These are phyloP conservation scores for Kondoa subrosea DNA, from an alignment of 768 basidiomycete species.

Conservation along the genomic window DNA sequence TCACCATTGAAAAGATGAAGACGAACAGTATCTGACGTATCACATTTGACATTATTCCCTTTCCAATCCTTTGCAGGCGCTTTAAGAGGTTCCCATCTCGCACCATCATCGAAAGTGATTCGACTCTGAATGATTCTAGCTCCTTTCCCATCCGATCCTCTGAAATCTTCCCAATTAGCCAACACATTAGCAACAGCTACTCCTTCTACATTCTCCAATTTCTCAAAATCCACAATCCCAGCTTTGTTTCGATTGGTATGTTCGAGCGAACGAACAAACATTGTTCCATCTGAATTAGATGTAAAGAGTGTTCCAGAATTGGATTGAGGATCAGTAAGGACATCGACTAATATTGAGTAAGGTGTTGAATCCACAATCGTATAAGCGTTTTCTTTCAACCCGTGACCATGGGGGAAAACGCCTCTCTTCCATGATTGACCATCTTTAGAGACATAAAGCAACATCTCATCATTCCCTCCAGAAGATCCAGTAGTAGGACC, in stretches of 20 bases:
- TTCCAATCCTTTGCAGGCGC: slow-evolving; percentile 47
- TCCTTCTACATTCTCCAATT: slow-evolving; percentile 67
- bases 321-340: slow-evolving; percentile 46
- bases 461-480: slow-evolving; percentile 71
- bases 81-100: slow-evolving; percentile 55
- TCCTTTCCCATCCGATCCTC: slow-evolving; percentile 41
- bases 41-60: slow-evolving; percentile 49
- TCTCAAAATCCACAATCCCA: slow-evolving; percentile 89
- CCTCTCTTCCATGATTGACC: slow-evolving; percentile 71
- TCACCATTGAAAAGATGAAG: background rate
- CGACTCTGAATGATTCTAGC: slow-evolving; percentile 56
- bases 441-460: slow-evolving; percentile 72
- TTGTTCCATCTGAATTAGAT: slow-evolving; percentile 82
- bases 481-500: too few species aligned
- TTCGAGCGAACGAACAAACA: slow-evolving; percentile 73
- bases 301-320: slow-evolving; percentile 81
- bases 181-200: slow-evolving; percentile 83
- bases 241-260: slow-evolving; percentile 77
- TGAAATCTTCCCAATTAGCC: slow-evolving; percentile 65
- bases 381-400: slow-evolving; percentile 76
- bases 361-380: slow-evolving; percentile 87
- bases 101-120: slow-evolving; percentile 82
- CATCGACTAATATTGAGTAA: slow-evolving; percentile 87
- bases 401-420: slow-evolving; percentile 61
- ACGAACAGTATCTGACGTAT: slow-evolving; percentile 36